A percentile compares a stretch with the other conserved stretches of the same genome.
phyloP scores from a whole-genome alignment of 148 eudicot genomes.

The Diospyros kaki region DNA sequence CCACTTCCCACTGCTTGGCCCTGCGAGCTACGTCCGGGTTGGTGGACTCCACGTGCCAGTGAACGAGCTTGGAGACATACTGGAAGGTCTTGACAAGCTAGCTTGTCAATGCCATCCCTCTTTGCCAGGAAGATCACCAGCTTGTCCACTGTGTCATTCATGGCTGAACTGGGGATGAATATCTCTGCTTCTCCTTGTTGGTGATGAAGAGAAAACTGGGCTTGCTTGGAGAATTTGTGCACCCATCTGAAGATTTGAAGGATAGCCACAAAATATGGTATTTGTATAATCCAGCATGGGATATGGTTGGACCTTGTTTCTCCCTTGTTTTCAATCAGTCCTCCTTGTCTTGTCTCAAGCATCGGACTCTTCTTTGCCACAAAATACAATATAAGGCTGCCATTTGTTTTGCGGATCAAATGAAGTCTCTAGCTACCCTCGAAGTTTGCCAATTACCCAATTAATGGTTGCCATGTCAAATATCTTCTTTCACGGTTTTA shows the following conservation, averaged over 20 bases:
- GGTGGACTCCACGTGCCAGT: constrained; percentile 51
- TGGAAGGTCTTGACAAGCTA: constrained; percentile 96
- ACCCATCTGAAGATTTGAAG: constrained; percentile 17
- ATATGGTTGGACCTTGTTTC: constrained; percentile 35
- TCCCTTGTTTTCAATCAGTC: constrained; percentile 21
- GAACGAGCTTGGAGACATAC: constrained; percentile 77
- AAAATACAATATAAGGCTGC: too few relatives aligned
- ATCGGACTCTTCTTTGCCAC: too few relatives aligned
- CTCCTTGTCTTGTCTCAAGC: neutral
- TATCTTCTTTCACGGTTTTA: too few relatives aligned
- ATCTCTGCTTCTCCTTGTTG: neutral
- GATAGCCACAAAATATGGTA: constrained; percentile 39
- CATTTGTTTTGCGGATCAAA: too few relatives aligned
- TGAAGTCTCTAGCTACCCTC: too few relatives aligned
- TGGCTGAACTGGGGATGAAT: constrained; percentile 18
- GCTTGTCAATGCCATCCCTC: constrained; percentile 94
- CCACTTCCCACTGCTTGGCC: constrained; percentile 85
- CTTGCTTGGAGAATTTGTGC: constrained; percentile 12
- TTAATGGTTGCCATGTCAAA: too few relatives aligned
- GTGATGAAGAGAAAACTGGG: neutral
- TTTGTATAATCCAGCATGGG: constrained; percentile 28
- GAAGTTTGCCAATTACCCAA: too few relatives aligned
- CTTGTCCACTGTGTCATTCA: constrained; percentile 88
- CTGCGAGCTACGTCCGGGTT: constrained; percentile 52
- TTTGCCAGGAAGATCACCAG: constrained; percentile 88